Base-by-base conservation (phyloP, 371 early-diverging fungal species). In the Blakeslea trispora region DNA sequence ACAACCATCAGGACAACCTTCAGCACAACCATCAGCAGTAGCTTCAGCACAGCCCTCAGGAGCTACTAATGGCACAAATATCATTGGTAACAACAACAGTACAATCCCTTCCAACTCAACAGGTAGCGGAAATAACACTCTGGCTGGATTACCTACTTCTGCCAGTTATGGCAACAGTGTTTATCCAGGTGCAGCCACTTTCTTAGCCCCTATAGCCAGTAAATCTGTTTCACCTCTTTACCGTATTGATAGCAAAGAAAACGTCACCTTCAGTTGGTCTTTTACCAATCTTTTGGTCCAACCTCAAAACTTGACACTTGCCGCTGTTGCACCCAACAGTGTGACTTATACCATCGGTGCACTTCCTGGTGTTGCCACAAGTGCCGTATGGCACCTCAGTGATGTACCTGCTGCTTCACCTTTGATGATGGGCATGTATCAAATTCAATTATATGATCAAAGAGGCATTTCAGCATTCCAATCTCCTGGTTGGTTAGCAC, bases 391-490 rank as follows among this genome's bases (percentile, higher is more conserved):
- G 80, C 65, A 74, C 10, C 24, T 79, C 3, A 64, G 58, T 13
- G 55, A 66, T 52, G 74, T 76, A 15, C 71, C 75, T 7, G 43
- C 66, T n/a, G 69, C 64, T 11, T 68, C 68, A 8, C 80, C 80
- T 5, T 47, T 79, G 43, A 69, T 76, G 63, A 70, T 69, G 58
- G 80, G 77, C 10, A 60, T 53, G 37, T 79, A 79, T 62, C 64
- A 70, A 28, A 61, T 79, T 31, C 73, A 72, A 43, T 44, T 79
- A 0, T 74, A 72, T 32, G 80, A 79, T 62, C 80, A 79, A 58
- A 63, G 80, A 48, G 80, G 80, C 49, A 52, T 62, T 4, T 53
- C 69, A 18, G 74, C 79, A 22, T 11, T 18, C 18, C 46, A 51
- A 31, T 45, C 50, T 18, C 79, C 79, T 24, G 79, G 79, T 31